These are phyloP conservation scores for Notholithocarpus densiflorus DNA, from an alignment of 306 rosid genomes.

Conservation along the genomic window DNA sequence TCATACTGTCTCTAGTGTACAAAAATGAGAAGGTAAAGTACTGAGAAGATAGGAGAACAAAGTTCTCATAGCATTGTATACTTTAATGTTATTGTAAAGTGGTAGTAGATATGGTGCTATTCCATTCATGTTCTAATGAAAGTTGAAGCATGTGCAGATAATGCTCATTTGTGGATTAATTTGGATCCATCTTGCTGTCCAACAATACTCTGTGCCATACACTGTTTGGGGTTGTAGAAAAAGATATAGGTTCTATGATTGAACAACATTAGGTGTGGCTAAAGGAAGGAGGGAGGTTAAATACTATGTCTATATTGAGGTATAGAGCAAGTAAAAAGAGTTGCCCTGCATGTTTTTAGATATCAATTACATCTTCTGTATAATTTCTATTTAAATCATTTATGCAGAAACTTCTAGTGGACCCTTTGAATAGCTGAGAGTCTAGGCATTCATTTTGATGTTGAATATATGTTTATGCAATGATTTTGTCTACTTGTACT, in stretches of 20 bases:
- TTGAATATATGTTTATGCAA: no score
- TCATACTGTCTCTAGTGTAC: constrained; percentile 31
- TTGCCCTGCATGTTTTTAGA: no score
- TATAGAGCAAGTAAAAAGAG: no score
- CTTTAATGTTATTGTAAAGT: constrained; percentile 32
- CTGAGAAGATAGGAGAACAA: constrained; percentile 18
- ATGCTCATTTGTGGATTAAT: background rate
- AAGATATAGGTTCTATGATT: background rate
- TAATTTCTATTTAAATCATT: no score
- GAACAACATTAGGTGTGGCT: background rate
- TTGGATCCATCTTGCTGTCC: background rate
- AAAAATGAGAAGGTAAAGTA: constrained; percentile 29
- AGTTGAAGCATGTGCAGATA: background rate
- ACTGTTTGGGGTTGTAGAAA: background rate
- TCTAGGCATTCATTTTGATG: no score
- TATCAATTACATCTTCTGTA: no score
- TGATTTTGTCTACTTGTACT: no score
- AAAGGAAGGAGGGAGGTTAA: background rate
- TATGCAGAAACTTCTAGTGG: no score
- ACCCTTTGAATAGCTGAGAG: no score
- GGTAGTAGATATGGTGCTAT: constrained; percentile 15
- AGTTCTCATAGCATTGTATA: background rate
- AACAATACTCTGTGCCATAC: background rate
- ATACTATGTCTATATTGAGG: no score
- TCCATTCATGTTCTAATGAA: background rate